A percentile compares a stretch with the other conserved stretches of the same genome.
These are phyloP conservation scores for Oleoguttula mirabilis DNA, from an alignment of 495 filamentous ascomycete species.

Conservation along the genomic window DNA sequence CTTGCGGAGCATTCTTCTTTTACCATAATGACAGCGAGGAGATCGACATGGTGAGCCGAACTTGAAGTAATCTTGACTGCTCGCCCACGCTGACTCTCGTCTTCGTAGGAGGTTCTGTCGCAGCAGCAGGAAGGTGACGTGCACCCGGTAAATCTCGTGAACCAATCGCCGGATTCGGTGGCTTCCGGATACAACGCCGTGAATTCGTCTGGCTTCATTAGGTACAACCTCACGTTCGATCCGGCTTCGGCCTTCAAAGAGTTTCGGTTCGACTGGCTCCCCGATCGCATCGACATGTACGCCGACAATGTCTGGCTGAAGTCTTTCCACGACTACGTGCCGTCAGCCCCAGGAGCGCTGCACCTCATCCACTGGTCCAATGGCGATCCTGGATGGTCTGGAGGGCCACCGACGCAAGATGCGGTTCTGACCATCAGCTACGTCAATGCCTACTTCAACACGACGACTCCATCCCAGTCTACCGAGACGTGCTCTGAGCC, in stretches of 20 bases:
- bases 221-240: conserved; percentile 47
- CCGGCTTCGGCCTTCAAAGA: conserved; percentile 53
- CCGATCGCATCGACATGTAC: conserved; percentile 48
- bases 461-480: too few species aligned
- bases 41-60: conserved; percentile 72
- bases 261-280: conserved; percentile 66
- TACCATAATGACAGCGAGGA: conserved; percentile 69
- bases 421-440: conserved; percentile 49
- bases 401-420: conserved; percentile 51
- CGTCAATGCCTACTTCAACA: conserved; percentile 67
- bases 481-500: too few species aligned
- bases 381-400: conserved; percentile 55
- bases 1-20: conserved; percentile 71
- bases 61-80: conserved; percentile 47
- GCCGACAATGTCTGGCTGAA: conserved; percentile 45
- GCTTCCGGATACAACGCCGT: conserved; percentile 44
- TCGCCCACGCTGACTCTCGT: too few species aligned
- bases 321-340: conserved; percentile 44
- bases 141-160: conserved; percentile 56
- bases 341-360: conserved; percentile 46
- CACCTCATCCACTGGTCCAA: conserved; percentile 70
- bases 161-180: conserved; percentile 47
- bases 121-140: conserved; percentile 32
- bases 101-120: conserved; percentile 1
- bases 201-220: conserved; percentile 41